Evolutionary conservation across 2,329 filamentous ascomycete genomes (phyloP).

Genomic region (Calonectria pauciramosa): DNA sequence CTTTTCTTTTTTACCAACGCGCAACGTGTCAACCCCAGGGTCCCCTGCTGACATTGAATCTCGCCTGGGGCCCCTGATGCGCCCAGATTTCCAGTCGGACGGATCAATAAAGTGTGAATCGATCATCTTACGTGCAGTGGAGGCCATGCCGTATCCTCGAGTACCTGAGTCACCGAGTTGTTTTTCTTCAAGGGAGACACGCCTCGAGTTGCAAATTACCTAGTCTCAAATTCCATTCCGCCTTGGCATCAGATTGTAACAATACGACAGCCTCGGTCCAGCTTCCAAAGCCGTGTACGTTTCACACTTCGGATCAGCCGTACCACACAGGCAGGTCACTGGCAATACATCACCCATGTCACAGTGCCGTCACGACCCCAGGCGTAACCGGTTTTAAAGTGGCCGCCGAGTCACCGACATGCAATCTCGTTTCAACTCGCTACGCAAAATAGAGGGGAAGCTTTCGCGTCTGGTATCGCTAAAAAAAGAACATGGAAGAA

Average conservation of each 20-base stretch:
- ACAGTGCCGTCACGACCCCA: not conserved
- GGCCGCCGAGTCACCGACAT: not conserved
- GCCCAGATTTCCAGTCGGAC: not conserved
- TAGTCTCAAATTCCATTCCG: not conserved
- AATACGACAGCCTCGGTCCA: not conserved
- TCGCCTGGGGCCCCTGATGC: slow-evolving; percentile 12
- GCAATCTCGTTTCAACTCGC: slow-evolving; percentile 7
- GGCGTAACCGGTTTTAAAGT: not conserved
- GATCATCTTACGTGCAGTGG: not conserved
- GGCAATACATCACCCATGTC: not conserved
- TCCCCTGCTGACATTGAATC: slow-evolving; percentile 1
- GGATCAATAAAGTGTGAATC: slow-evolving; percentile 4
- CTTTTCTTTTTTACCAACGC: not conserved
- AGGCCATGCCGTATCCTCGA: not conserved
- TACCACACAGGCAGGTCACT: not conserved
- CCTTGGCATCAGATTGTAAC: not conserved
- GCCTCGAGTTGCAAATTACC: not conserved
- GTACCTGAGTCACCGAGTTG: not conserved
- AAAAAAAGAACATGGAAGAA: not conserved
- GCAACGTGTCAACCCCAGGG: slow-evolving; percentile 12
- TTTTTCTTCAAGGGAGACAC: not conserved
- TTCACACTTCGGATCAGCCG: not conserved
- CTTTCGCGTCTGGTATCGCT: not conserved
- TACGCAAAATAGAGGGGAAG: not conserved
- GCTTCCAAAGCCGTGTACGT: not conserved